These are phyloP conservation scores for Allomyces macrogynus DNA, from an alignment of 192 early-diverging fungal genomes.

Conservation along the genomic window DNA sequence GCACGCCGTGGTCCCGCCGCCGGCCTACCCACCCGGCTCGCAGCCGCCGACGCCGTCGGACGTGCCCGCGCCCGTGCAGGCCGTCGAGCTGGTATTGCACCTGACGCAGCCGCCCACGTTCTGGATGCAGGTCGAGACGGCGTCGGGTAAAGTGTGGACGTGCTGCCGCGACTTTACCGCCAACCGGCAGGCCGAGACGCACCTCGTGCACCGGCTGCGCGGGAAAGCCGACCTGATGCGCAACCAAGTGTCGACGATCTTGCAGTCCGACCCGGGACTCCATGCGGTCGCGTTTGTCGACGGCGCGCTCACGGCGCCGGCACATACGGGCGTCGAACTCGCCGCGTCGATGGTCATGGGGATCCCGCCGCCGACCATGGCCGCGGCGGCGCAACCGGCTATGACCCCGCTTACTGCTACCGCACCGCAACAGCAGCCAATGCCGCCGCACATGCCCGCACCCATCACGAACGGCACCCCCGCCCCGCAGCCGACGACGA, in stretches of 20 bases:
- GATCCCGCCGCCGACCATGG: not conserved
- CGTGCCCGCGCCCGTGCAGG: slow-evolving; percentile 20
- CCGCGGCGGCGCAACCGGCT: not conserved
- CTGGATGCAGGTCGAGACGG: slow-evolving; percentile 27
- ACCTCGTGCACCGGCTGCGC: not conserved
- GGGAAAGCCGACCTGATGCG: not conserved
- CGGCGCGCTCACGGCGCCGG: not conserved
- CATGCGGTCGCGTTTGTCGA: not conserved
- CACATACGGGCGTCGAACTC: not conserved
- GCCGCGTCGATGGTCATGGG: too few species aligned
- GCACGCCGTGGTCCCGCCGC: not conserved
- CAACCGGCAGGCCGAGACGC: slow-evolving; percentile 25
- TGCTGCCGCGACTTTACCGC: slow-evolving; percentile 49
- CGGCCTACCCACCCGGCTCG: not conserved
- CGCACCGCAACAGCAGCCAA: not conserved
- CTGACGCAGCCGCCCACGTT: slow-evolving; percentile 29
- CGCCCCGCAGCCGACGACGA: not conserved
- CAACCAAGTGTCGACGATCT: not conserved
- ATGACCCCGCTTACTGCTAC: not conserved
- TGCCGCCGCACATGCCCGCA: not conserved
- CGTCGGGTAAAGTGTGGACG: slow-evolving; percentile 18
- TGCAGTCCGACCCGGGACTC: not conserved
- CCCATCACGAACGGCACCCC: not conserved
- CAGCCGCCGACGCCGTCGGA: slow-evolving; percentile 16
- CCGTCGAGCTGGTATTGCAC: slow-evolving; percentile 24